These are phyloP conservation scores for Leccinum subrobustum DNA, from an alignment of 1,284 basidiomycete genomes.

Conservation along the genomic window DNA sequence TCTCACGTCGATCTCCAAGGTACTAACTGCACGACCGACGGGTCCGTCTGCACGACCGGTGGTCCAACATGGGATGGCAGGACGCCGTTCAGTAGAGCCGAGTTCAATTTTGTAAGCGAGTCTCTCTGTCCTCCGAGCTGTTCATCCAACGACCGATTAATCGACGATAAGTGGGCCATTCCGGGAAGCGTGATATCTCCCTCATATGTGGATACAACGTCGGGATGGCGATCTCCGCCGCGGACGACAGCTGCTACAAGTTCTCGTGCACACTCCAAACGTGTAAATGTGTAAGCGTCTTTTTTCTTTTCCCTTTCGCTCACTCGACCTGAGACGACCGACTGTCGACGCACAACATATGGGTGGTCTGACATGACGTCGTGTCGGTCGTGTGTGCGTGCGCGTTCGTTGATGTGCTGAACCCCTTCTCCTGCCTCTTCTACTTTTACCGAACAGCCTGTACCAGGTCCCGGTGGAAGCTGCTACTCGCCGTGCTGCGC, in stretches of 20 bases:
- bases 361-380: background rate
- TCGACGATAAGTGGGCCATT: conserved; percentile 15
- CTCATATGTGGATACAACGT: background rate
- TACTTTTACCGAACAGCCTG: conserved; percentile 14
- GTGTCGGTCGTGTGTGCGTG: background rate
- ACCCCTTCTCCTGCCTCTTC: background rate
- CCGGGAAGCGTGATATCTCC: conserved; percentile 14
- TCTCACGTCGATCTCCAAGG: conserved; percentile 8
- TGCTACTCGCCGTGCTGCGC: conserved; percentile 28
- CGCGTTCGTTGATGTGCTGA: background rate
- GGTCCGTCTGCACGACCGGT: conserved; percentile 22
- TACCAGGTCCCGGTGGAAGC: conserved; percentile 19
- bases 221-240: background rate
- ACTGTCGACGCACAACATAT: background rate
- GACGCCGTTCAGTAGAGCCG: conserved; percentile 27
- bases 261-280: conserved; percentile 21
- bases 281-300: conserved; percentile 6
- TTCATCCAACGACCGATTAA: background rate
- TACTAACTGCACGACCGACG: conserved; percentile 21
- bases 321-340: background rate
- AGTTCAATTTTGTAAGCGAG: conserved; percentile 20
- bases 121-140: background rate
- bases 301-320: background rate
- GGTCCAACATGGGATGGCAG: conserved; percentile 26
- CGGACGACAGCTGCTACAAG: background rate